phyloP scores from a whole-genome alignment of 371 early-diverging fungal genomes.

The Mortierella sp. region DNA sequence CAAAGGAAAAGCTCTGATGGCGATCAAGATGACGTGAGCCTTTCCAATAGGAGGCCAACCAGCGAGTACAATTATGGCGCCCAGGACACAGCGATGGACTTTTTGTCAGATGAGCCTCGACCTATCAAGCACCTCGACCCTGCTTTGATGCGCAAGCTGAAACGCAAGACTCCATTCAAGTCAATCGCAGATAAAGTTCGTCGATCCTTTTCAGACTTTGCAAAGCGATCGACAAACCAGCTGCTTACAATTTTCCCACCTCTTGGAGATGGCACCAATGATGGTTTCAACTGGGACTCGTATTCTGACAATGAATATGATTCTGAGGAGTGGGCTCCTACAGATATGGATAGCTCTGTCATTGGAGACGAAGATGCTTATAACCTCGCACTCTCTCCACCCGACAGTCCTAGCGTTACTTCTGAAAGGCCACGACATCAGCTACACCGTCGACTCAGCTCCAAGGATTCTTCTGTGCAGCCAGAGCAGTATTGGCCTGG shows the following conservation, averaged over 20 bases:
- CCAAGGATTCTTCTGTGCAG: slow-evolving; percentile 22
- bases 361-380: slow-evolving; percentile 23
- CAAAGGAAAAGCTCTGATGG: slow-evolving; percentile 16
- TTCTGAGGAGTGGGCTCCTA: slow-evolving; percentile 28
- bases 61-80: not conserved
- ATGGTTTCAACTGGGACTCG: slow-evolving; percentile 47
- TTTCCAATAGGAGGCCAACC: not conserved
- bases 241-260: slow-evolving; percentile 51
- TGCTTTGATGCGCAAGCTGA: slow-evolving; percentile 34
- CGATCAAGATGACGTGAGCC: not conserved
- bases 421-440: slow-evolving; percentile 2
- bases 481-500: slow-evolving; percentile 56
- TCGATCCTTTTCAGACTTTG: slow-evolving; percentile 39
- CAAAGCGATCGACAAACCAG: slow-evolving; percentile 33
- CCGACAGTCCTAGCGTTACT: slow-evolving; percentile 22
- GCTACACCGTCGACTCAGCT: slow-evolving; percentile 37
- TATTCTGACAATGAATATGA: slow-evolving; percentile 48
- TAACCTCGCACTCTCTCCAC: slow-evolving; percentile 22
- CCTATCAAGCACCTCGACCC: slow-evolving; percentile 47
- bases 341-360: slow-evolving; percentile 21
- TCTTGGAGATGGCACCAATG: slow-evolving; percentile 52
- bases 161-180: slow-evolving; percentile 49
- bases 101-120: slow-evolving; percentile 38
- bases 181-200: slow-evolving; percentile 47
- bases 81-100: slow-evolving; percentile 6